phyloP scores from a whole-genome alignment of 2,329 filamentous ascomycete genomes.

The Clarireedia sp. region DNA sequence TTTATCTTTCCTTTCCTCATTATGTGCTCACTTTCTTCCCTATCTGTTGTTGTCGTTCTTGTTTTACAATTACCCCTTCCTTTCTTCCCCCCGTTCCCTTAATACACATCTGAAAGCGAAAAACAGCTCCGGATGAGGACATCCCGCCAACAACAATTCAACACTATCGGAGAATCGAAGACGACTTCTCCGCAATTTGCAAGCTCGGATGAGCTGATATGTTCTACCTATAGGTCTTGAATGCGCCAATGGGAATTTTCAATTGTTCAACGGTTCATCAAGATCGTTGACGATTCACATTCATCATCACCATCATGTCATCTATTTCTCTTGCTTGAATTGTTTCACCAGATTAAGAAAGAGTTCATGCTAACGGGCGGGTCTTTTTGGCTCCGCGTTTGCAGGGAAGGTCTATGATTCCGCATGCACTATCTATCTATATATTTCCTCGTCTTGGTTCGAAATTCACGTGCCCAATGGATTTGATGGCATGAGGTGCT shows the following conservation, averaged over 20 bases:
- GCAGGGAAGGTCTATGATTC: neutral
- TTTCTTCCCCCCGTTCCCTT: too few species aligned
- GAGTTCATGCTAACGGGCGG: neutral
- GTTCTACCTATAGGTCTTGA: constrained; percentile 3
- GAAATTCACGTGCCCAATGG: too few species aligned
- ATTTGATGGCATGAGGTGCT: too few species aligned
- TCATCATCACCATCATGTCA: too few species aligned
- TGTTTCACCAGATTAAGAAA: neutral
- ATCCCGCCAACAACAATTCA: neutral
- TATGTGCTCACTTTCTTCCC: too few species aligned
- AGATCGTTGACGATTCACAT: too few species aligned
- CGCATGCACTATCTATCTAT: neutral
- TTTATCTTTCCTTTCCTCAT: neutral
- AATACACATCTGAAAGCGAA: too few species aligned
- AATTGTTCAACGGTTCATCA: neutral
- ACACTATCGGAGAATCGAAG: neutral
- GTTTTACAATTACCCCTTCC: too few species aligned
- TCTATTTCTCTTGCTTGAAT: too few species aligned
- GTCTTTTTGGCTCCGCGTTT: neutral
- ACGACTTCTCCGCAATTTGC: constrained; percentile 2
- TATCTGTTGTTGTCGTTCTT: too few species aligned
- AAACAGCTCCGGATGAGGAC: too few species aligned
- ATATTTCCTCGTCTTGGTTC: neutral
- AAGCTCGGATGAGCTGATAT: constrained; percentile 7
- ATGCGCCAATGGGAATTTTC: neutral